These are phyloP conservation scores for Maudiozyma pseudohumilis DNA, from an alignment of 805 yeast genomes.

Conservation along the genomic window DNA sequence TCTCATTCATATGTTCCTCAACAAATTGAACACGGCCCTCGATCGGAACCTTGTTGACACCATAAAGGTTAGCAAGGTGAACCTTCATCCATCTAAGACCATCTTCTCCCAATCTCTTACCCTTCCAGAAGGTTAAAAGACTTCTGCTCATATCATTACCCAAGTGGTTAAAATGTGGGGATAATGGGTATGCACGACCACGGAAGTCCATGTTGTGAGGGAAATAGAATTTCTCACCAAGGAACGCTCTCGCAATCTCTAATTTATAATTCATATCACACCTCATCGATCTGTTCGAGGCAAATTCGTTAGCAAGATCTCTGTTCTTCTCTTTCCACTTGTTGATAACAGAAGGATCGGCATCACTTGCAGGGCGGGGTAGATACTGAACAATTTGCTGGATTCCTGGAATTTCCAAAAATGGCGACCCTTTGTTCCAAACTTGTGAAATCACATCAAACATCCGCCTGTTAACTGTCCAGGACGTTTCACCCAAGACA, in stretches of 20 bases:
- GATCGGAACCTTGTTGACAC: constrained; percentile 64
- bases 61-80: constrained; percentile 64
- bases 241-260: constrained; percentile 88
- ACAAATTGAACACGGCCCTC: constrained; percentile 51
- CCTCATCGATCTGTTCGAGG: constrained; percentile 70
- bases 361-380: constrained; percentile 47
- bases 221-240: constrained; percentile 68
- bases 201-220: constrained; percentile 78
- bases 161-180: constrained; percentile 72
- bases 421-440: constrained; percentile 79
- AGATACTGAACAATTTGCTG: constrained; percentile 40
- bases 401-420: constrained; percentile 63
- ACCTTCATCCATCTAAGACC: constrained; percentile 71
- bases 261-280: constrained; percentile 90
- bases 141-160: constrained; percentile 75
- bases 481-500: constrained; percentile 76
- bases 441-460: constrained; percentile 60
- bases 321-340: constrained; percentile 60
- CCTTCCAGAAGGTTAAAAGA: constrained; percentile 65
- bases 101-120: constrained; percentile 50
- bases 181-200: constrained; percentile 75
- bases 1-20: constrained; percentile 45
- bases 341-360: constrained; percentile 63
- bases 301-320: constrained; percentile 46
- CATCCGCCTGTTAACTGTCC: constrained; percentile 78